Base-by-base conservation (phyloP, 1,139 yeast genomes). In the Martiniozyma asiatica region DNA sequence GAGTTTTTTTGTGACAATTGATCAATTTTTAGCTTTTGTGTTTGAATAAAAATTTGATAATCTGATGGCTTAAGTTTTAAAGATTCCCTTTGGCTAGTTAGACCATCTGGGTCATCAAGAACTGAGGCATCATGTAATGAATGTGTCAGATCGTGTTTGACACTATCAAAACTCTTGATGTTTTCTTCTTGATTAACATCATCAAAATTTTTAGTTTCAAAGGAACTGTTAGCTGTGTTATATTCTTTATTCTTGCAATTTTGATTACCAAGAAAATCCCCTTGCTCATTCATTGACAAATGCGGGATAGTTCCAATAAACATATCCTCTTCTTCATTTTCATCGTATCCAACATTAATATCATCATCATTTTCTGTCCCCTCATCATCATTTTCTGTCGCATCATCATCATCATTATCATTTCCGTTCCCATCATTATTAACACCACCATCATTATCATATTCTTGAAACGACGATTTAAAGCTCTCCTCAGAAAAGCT, bases 41-140 rank as follows among this genome's bases (percentile, higher is more conserved):
- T 29, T 3, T 26, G 22, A 9, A 19, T 11, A 29, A 29, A 29
- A 8, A 25, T 25, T n/a, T 21, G 15, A 13, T 20, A 16, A 25
- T 29, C 32, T 5, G 32, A 24, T 20, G 8, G 14, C 14, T 26
- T 27, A 13, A 20, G 8, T 4, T 17, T 16, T 8, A 8, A 24
- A 19, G 6, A 19, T 21, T 14, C 17, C n/a, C n/a, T n/a, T n/a
- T n/a, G n/a, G n/a, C n/a, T n/a, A n/a, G n/a, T n/a, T n/a, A n/a
- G n/a, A n/a, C n/a, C n/a, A n/a, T n/a, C n/a, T n/a, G n/a, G n/a
- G 3, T 14, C n/a, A 7, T 27, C 31, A 11, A 12, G 6, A 3
- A 16, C 16, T 3, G 38, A 29, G 16, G 35, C 32, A 8, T 35
- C 34, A 14, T 28, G 26, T n/a, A 36, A 15, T 10, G 32, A 29